Evolutionary conservation across 31 red algal species (phyloP).

Genomic region (Odonthalia washingtoniensis): DNA sequence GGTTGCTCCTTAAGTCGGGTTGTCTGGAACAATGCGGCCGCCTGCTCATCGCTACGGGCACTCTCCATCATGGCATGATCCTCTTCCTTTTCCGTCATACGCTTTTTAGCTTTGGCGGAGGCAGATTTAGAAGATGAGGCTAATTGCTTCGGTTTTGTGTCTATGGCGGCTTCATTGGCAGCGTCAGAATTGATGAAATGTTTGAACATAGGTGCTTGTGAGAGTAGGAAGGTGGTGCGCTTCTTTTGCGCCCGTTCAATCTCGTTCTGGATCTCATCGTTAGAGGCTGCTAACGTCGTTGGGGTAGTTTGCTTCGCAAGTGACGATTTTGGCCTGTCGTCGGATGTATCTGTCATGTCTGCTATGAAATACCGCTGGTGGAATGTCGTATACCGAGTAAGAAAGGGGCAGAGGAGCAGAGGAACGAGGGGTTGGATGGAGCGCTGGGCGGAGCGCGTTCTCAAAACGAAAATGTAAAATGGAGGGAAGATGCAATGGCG

Average conservation of each 20-base stretch:
- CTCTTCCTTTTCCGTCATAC: conserved; percentile 99
- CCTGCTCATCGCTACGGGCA: conserved; percentile 56
- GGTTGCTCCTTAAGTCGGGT: conserved; percentile 92
- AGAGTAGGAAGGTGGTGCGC: conserved; percentile 89
- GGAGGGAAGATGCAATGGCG: neutral
- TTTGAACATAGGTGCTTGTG: conserved; percentile 91
- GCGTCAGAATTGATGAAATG: conserved; percentile 90
- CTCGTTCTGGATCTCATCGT: conserved; percentile 59
- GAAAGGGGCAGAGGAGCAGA: too few species aligned
- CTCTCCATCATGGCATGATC: conserved; percentile 94
- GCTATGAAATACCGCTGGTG: too few species aligned
- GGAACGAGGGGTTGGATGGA: too few species aligned
- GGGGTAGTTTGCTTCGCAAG: conserved; percentile 6
- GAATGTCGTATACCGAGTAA: too few species aligned
- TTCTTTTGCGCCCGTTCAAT: conserved; percentile 62
- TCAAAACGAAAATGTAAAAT: neutral
- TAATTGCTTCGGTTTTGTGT: conserved; percentile 12
- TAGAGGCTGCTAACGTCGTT: conserved; percentile 44
- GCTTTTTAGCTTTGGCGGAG: neutral
- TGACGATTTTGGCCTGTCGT: too few species aligned
- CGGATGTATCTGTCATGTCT: neutral
- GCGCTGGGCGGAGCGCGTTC: neutral
- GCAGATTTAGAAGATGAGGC: neutral
- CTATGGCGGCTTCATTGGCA: conserved; percentile 1
- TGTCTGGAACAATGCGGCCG: conserved; percentile 73